A percentile compares a stretch with the other conserved stretches of the same genome.
Conservation (phyloP, 2,329 filamentous ascomycete genomes). For the Teratosphaeria destructans region DNA sequence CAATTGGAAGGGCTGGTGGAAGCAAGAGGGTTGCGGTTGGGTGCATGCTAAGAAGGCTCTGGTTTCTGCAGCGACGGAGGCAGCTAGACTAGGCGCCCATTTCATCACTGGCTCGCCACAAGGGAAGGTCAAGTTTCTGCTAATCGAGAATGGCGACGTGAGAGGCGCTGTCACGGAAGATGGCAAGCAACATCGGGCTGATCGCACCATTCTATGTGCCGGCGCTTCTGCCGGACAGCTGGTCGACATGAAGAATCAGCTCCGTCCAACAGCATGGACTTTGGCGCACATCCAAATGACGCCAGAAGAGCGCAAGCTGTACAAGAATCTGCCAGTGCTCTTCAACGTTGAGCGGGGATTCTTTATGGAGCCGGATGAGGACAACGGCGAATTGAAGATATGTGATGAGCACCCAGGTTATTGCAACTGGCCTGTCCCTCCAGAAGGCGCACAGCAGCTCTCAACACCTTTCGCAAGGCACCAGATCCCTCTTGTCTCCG, state of each 20-base stretch:
- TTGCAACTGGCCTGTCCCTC: constrained; percentile 34
- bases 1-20: constrained; percentile 42
- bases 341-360: constrained; percentile 42
- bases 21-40: constrained; percentile 40
- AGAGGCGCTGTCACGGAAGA: constrained; percentile 35
- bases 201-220: constrained; percentile 39
- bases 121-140: constrained; percentile 21
- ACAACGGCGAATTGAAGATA: constrained; percentile 37
- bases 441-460: constrained; percentile 17
- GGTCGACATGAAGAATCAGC: constrained; percentile 42
- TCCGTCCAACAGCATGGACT: constrained; percentile 46
- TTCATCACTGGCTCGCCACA: constrained; percentile 34
- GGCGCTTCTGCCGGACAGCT: constrained; percentile 40
- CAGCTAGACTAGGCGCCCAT: constrained; percentile 35
- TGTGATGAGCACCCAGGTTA: constrained; percentile 50
- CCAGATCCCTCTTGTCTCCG: constrained; percentile 39
- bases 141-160: constrained; percentile 24
- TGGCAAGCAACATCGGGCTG: constrained; percentile 31
- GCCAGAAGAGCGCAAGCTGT: constrained; percentile 34
- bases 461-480: constrained; percentile 36
- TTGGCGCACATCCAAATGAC: constrained; percentile 42
- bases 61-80: constrained; percentile 35
- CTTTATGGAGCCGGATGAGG: constrained; percentile 41
- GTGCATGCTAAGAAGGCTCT: constrained; percentile 43
- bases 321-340: constrained; percentile 39